Evolutionary conservation across 2,329 filamentous ascomycete genomes (phyloP).

Genomic region (Talaromyces verruculosus): DNA sequence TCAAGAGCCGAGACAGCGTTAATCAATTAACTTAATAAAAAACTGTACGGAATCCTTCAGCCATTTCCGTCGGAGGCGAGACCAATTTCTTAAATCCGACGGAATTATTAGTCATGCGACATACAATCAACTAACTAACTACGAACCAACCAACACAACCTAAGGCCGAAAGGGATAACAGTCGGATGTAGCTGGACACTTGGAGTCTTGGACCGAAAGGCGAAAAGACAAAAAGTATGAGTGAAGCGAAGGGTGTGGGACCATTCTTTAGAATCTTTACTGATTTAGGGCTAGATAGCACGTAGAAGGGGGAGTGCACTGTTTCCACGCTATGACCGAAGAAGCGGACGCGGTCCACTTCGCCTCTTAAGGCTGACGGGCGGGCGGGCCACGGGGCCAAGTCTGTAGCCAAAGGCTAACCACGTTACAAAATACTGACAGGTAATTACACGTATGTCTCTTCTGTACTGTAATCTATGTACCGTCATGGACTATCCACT

Average conservation of each 20-base stretch:
- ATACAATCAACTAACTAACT: not conserved
- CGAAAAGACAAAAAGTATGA: not conserved
- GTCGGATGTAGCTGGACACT: not conserved
- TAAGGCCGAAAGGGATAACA: not conserved
- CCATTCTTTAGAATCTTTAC: not conserved
- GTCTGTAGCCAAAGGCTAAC: not conserved
- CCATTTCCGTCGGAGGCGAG: not conserved
- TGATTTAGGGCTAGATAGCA: not conserved
- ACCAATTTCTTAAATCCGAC: not conserved
- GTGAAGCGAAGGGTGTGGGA: not conserved
- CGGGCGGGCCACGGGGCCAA: conserved; percentile 20
- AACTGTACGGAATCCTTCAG: not conserved
- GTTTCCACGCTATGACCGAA: conserved; percentile 4
- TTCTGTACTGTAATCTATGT: too few species aligned
- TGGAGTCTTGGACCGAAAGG: too few species aligned
- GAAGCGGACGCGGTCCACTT: conserved; percentile 21
- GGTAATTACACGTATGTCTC: not conserved
- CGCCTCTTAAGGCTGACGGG: conserved; percentile 40
- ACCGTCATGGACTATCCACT: not conserved
- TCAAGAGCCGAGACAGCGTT: not conserved
- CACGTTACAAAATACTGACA: not conserved
- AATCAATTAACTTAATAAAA: not conserved
- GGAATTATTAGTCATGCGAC: not conserved
- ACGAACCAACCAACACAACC: not conserved
- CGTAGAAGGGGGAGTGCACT: not conserved